Evolutionary conservation across 2,329 filamentous ascomycete species (phyloP).

Genomic region (Aspergillus pseudoglaucus): DNA sequence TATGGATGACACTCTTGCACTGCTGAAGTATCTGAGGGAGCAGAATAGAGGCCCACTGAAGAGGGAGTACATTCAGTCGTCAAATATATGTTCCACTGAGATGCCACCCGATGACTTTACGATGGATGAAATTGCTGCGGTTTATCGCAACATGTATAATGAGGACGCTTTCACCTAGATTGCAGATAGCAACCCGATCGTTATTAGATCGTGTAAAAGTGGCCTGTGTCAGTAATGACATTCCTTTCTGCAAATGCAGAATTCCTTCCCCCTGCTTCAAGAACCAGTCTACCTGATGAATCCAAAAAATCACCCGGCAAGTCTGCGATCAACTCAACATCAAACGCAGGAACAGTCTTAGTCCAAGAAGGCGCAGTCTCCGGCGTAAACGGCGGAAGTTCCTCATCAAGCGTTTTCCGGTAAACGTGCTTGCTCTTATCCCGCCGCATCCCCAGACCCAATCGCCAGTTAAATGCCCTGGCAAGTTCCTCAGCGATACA

Average conservation of each 20-base stretch:
- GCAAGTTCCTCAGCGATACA: constrained; percentile 18
- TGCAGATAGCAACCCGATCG: too few relatives aligned
- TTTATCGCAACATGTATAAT: too few relatives aligned
- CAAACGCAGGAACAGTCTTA: too few relatives aligned
- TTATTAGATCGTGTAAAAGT: too few relatives aligned
- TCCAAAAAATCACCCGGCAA: too few relatives aligned
- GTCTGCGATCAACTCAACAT: too few relatives aligned
- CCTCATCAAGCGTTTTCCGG: constrained; percentile 15
- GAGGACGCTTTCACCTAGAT: too few relatives aligned
- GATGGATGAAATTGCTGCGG: constrained; percentile 25
- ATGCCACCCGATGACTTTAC: constrained; percentile 20
- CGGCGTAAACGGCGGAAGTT: constrained; percentile 18
- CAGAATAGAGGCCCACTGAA: constrained; percentile 17
- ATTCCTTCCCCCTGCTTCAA: too few relatives aligned
- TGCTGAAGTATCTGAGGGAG: constrained; percentile 21
- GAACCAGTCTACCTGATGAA: too few relatives aligned
- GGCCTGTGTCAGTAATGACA: too few relatives aligned
- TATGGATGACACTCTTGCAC: constrained; percentile 22
- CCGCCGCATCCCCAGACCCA: constrained; percentile 19
- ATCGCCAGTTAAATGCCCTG: constrained; percentile 20
- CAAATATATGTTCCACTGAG: constrained; percentile 24
- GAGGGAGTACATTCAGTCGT: constrained; percentile 18
- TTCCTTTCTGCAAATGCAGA: too few relatives aligned
- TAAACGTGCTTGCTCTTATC: constrained; percentile 17
- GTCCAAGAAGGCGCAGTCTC: too few relatives aligned